Percentiles rank a stretch among this genome's conserved stretches.
Evolutionary conservation across 441 rosid species (phyloP).

Genomic region (Kokia cookei): DNA sequence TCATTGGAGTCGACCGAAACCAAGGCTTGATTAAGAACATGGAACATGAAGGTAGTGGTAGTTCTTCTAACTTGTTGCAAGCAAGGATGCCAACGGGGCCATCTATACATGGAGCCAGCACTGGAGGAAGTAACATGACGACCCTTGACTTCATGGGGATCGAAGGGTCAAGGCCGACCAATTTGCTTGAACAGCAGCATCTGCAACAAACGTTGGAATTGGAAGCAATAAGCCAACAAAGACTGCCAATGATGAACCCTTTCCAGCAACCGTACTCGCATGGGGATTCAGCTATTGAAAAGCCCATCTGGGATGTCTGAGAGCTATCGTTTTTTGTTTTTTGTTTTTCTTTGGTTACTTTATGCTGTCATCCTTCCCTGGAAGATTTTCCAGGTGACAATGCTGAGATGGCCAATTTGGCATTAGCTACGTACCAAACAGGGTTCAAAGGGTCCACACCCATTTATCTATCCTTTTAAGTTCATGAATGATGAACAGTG

Average conservation of each 20-base stretch:
- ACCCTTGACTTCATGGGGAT: constrained; percentile 63
- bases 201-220: constrained; percentile 32
- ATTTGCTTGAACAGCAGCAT: constrained; percentile 29
- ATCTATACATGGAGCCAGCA: constrained; percentile 19
- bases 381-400: constrained; percentile 1
- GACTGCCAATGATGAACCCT: constrained; percentile 31
- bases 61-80: not conserved
- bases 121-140: constrained; percentile 25
- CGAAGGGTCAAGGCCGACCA: constrained; percentile 32
- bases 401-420: constrained; percentile 1
- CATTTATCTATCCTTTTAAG: not conserved
- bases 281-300: constrained; percentile 43
- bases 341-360: not conserved
- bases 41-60: constrained; percentile 26
- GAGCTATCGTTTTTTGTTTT: not conserved
- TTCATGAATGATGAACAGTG: not conserved
- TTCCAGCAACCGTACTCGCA: constrained; percentile 41
- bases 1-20: constrained; percentile 17
- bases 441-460: not conserved
- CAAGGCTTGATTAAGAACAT: constrained; percentile 25
- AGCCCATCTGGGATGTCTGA: constrained; percentile 56
- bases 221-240: constrained; percentile 38
- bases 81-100: constrained; percentile 14
- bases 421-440: not conserved
- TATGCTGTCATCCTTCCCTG: not conserved